A percentile compares a stretch with the other conserved stretches of the same genome.
Conservation (phyloP, 345 rosid genomes). For the Limnanthes douglasii region DNA sequence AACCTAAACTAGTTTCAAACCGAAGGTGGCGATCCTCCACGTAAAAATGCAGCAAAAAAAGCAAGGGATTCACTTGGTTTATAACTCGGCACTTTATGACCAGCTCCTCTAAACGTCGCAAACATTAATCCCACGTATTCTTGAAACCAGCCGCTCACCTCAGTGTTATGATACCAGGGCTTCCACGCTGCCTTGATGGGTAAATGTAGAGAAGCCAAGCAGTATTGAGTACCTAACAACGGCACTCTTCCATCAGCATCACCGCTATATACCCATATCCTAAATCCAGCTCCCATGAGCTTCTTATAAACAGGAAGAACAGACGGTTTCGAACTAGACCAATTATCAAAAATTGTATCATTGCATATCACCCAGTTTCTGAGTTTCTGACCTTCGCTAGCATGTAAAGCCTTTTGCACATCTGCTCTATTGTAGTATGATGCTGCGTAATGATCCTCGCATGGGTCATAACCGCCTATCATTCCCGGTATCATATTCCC, state of each 20-base stretch:
- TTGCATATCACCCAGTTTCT: constrained; percentile 94
- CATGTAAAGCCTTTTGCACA: constrained; percentile 81
- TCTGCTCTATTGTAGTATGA: constrained; percentile 74
- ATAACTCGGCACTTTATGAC: constrained; percentile 85
- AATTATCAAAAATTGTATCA: constrained; percentile 36
- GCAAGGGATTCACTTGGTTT: constrained; percentile 64
- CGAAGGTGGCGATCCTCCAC: constrained; percentile 25
- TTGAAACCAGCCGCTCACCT: constrained; percentile 92
- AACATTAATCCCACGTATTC: constrained; percentile 79
- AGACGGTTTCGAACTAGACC: constrained; percentile 41
- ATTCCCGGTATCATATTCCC: constrained; percentile 82
- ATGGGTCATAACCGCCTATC: constrained; percentile 87
- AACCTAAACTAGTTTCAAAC: no score
- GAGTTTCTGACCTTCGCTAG: constrained; percentile 28
- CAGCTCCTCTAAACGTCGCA: constrained; percentile 96
- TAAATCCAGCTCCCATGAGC: constrained; percentile 56
- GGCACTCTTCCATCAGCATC: constrained; percentile 98
- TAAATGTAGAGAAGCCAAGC: constrained; percentile 40
- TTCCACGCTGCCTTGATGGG: constrained; percentile 62
- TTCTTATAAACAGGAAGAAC: constrained; percentile 79
- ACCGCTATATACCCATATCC: constrained; percentile 95
- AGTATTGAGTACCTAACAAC: constrained; percentile 71
- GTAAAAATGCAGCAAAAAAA: constrained; percentile 56
- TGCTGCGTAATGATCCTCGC: constrained; percentile 65
- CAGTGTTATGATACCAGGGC: constrained; percentile 59